A percentile compares a stretch with the other conserved stretches of the same genome.
phyloP scores from a whole-genome alignment of 345 rosid genomes.

The Pistacia integerrima region DNA sequence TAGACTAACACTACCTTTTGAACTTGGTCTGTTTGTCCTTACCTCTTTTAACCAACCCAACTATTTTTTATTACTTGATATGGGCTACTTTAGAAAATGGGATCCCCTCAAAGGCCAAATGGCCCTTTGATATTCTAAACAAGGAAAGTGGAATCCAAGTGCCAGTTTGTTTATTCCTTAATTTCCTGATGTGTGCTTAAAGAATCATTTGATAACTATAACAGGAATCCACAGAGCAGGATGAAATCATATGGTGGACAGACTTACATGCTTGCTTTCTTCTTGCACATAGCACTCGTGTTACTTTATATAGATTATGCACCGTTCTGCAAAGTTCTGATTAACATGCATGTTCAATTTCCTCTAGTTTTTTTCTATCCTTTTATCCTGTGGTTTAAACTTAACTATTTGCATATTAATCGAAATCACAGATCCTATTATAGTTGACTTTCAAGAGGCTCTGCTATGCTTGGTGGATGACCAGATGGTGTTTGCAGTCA shows the following conservation, averaged over 20 bases:
- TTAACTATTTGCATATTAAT: too few relatives aligned
- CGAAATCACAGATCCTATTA: background rate
- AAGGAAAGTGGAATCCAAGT: slow-evolving; percentile 19
- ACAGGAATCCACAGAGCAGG: background rate
- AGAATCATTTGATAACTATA: background rate
- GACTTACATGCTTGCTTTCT: slow-evolving; percentile 2
- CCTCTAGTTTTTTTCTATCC: background rate
- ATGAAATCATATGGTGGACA: slow-evolving; percentile 12
- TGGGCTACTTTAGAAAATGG: slow-evolving; percentile 16
- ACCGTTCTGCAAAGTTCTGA: background rate
- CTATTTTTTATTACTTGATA: background rate
- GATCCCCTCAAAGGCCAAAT: background rate
- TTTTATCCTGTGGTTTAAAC: background rate
- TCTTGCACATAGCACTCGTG: background rate
- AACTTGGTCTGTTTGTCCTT: slow-evolving; percentile 3
- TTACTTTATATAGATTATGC: background rate
- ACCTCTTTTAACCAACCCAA: slow-evolving; percentile 8
- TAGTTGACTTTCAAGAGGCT: background rate
- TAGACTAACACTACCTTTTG: background rate
- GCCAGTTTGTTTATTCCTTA: background rate
- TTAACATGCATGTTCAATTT: background rate
- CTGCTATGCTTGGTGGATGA: background rate
- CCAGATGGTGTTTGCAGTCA: background rate
- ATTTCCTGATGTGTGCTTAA: background rate
- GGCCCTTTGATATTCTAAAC: slow-evolving; percentile 13